A percentile compares a stretch with the other conserved stretches of the same genome.
phyloP scores from a whole-genome alignment of 1,139 yeast genomes.

The Zygosaccharomyces sapae region DNA sequence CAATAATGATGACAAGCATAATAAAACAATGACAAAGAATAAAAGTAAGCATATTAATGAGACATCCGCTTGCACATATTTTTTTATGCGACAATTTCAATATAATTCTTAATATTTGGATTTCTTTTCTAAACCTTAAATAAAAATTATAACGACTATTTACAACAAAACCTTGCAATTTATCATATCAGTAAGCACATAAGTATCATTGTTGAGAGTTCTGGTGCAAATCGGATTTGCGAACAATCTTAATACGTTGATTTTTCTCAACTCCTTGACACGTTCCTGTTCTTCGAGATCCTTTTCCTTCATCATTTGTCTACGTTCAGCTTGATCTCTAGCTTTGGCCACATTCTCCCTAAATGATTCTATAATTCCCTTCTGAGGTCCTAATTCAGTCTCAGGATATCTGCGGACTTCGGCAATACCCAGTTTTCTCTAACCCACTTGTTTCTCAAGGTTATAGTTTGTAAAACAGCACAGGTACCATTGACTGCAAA shows the following conservation, averaged over 20 bases:
- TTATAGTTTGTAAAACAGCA: constrained; percentile 65
- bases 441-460: constrained; percentile 56
- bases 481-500: constrained; percentile 76
- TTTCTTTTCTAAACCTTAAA: too few species aligned
- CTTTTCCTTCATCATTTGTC: constrained; percentile 36
- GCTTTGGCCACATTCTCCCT: constrained; percentile 61
- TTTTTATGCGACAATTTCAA: too few species aligned
- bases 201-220: constrained; percentile 7
- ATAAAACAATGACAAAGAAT: neutral
- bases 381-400: constrained; percentile 38
- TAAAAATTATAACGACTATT: too few species aligned
- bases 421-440: constrained; percentile 60
- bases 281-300: constrained; percentile 34
- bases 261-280: constrained; percentile 36
- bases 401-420: constrained; percentile 54
- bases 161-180: neutral
- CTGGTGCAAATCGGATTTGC: constrained; percentile 31
- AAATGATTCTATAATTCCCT: constrained; percentile 49
- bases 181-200: neutral
- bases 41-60: neutral
- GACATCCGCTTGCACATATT: neutral
- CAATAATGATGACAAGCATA: too few species aligned
- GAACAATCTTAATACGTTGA: constrained; percentile 37
- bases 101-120: too few species aligned
- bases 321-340: constrained; percentile 45